phyloP scores from a whole-genome alignment of 331 rosid species.

The Telfairia occidentalis region DNA sequence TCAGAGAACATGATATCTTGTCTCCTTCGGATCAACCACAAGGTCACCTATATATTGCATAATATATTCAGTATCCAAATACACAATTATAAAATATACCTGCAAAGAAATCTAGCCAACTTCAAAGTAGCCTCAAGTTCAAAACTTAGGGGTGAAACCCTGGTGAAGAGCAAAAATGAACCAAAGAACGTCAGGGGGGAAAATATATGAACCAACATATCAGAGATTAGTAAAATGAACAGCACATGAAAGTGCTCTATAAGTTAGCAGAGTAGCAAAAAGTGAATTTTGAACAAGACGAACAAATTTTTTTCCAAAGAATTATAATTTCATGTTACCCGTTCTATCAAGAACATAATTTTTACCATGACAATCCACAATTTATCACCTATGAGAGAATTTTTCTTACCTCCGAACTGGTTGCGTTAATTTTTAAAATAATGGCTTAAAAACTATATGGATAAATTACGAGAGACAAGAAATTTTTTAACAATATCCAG shows the following conservation, averaged over 20 bases:
- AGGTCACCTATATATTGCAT: background rate
- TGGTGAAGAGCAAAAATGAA: slow-evolving; percentile 30
- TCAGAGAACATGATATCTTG: background rate
- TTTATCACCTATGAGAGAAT: background rate
- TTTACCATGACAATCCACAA: background rate
- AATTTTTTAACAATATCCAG: background rate
- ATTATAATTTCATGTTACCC: background rate
- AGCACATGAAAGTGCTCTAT: background rate
- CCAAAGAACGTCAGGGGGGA: background rate
- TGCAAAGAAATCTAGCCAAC: slow-evolving; percentile 91
- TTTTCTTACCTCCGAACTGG: background rate
- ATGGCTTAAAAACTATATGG: background rate
- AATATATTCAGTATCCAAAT: background rate
- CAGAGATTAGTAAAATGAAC: background rate
- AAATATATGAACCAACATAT: background rate
- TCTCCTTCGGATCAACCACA: background rate
- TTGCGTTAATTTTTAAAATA: background rate
- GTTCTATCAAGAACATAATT: background rate
- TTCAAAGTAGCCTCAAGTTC: slow-evolving; percentile 98
- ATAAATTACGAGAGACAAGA: background rate
- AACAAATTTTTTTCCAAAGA: background rate
- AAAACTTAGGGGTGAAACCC: slow-evolving; percentile 95
- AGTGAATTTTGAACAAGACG: background rate
- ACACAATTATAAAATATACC: slow-evolving; percentile 34
- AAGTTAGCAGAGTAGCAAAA: background rate